Percentiles rank a stretch among this genome's conserved stretches.
Evolutionary conservation across 108 stramenopile species (phyloP).

Genomic region (Pseudonitzschia pungens): DNA sequence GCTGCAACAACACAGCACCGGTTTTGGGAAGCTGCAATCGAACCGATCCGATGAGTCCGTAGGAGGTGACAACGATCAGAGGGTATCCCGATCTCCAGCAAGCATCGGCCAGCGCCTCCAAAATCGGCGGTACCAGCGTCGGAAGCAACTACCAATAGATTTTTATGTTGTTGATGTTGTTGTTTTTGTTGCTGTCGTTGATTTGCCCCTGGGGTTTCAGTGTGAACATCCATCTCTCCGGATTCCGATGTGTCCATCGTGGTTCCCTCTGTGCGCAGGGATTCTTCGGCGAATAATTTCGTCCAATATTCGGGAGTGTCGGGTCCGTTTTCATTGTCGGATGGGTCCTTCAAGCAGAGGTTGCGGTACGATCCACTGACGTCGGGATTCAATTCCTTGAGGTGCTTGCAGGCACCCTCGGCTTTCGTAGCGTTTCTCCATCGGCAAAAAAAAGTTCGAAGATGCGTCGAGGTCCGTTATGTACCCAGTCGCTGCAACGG

Average conservation of each 20-base stretch:
- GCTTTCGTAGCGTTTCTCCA: constrained; percentile 31
- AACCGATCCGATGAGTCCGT: constrained; percentile 88
- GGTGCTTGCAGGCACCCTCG: constrained; percentile 34
- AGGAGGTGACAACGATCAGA: constrained; percentile 75
- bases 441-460: constrained; percentile 78
- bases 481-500: constrained; percentile 7
- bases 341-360: constrained; percentile 7
- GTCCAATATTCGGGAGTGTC: constrained; percentile 21
- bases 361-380: constrained; percentile 54
- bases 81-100: constrained; percentile 59
- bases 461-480: constrained; percentile 19
- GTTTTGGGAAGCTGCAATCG: constrained; percentile 70
- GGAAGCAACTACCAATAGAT: constrained; percentile 81
- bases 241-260: not conserved
- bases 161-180: constrained; percentile 13
- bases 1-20: constrained; percentile 51
- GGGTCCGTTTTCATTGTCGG: not conserved
- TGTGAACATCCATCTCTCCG: not conserved
- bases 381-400: constrained; percentile 85
- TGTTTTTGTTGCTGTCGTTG: too few relatives aligned
- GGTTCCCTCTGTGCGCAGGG: not conserved
- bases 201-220: not conserved
- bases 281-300: not conserved
- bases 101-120: constrained; percentile 54
- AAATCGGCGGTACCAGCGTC: constrained; percentile 64